Percentiles rank a stretch among this genome's conserved stretches.
phyloP scores from a whole-genome alignment of 2,329 filamentous ascomycete species.

The Cryphonectria carpinicola region DNA sequence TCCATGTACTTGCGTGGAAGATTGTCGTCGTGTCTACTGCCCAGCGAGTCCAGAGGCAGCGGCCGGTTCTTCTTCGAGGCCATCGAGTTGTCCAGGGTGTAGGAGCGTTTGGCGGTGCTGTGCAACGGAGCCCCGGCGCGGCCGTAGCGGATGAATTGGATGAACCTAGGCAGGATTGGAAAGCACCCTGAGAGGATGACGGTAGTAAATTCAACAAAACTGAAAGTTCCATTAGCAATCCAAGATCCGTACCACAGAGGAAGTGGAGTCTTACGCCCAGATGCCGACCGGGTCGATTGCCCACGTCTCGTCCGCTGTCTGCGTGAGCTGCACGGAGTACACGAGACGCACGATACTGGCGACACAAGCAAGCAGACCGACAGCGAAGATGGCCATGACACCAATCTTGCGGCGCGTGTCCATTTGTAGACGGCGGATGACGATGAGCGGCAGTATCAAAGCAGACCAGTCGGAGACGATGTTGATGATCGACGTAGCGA shows the following conservation, averaged over 20 bases:
- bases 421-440: slow-evolving; percentile 3
- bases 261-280: background rate
- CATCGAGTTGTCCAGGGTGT: background rate
- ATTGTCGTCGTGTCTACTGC: too few relatives aligned
- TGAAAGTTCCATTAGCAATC: background rate
- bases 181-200: slow-evolving; percentile 2
- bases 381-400: background rate
- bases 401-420: background rate
- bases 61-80: background rate
- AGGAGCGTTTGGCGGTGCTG: background rate
- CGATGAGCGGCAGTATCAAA: background rate
- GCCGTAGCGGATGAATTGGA: background rate
- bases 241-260: background rate
- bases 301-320: background rate
- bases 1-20: too few relatives aligned
- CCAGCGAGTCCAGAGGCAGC: background rate
- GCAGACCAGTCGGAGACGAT: slow-evolving; percentile 21
- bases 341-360: background rate
- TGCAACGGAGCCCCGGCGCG: background rate
- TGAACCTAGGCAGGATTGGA: background rate
- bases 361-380: background rate
- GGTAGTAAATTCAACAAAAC: background rate
- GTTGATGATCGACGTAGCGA: slow-evolving; percentile 18
- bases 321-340: background rate
- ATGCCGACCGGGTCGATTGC: background rate